Conservation (phyloP, 2,329 filamentous ascomycete species). For the Venturia oleaginea region DNA sequence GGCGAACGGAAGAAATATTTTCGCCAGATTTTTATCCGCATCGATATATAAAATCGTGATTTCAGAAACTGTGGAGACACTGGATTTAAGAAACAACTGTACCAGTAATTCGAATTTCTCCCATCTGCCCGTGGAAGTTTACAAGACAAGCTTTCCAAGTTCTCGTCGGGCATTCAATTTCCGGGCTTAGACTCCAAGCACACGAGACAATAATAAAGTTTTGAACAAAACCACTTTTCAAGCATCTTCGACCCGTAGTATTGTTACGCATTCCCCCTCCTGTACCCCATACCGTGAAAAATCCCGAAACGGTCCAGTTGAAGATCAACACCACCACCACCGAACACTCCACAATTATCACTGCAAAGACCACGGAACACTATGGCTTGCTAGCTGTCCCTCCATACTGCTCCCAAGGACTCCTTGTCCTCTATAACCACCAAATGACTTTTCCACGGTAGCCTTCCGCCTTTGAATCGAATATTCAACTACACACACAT, state of each 20-base stretch:
- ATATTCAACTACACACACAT: neutral
- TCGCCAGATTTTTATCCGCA: no score
- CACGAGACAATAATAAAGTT: neutral
- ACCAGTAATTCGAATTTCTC: no score
- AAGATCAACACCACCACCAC: neutral
- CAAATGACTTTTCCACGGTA: conserved; percentile 11
- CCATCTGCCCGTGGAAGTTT: no score
- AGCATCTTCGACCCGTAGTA: neutral
- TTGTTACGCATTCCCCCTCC: neutral
- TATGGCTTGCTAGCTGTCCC: conserved; percentile 6
- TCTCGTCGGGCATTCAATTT: neutral
- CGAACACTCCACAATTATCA: neutral
- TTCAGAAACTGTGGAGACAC: no score
- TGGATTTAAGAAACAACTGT: no score
- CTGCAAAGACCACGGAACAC: neutral
- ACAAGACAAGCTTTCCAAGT: no score
- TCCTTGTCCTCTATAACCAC: conserved; percentile 10
- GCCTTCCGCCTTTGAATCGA: conserved; percentile 7
- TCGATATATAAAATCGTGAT: no score
- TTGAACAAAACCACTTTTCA: neutral
- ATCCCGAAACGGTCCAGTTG: neutral
- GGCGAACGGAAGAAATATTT: no score
- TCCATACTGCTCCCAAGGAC: conserved; percentile 7
- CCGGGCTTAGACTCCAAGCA: neutral
- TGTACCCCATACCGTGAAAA: neutral